phyloP scores from a whole-genome alignment of 1,139 yeast species.

The Suhomyces taliae region DNA sequence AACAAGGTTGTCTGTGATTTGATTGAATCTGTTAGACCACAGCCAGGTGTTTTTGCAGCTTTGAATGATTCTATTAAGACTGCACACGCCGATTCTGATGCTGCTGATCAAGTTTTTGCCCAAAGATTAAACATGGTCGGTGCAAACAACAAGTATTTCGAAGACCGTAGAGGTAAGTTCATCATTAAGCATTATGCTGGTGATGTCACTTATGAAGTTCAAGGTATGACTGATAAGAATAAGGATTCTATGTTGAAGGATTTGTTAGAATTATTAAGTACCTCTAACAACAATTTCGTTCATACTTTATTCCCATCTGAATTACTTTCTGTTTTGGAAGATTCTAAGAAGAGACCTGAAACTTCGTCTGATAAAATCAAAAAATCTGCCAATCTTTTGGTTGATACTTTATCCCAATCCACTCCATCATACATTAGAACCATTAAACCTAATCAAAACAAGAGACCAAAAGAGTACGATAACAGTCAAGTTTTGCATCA shows the following conservation, averaged over 20 bases:
- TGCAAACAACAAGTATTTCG: conserved; percentile 81
- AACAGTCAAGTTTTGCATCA: conserved; percentile 91
- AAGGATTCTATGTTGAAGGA: conserved; percentile 93
- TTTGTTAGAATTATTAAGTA: conserved; percentile 71
- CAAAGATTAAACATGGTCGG: conserved; percentile 86
- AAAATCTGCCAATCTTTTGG: conserved; percentile 85
- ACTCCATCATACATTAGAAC: conserved; percentile 97
- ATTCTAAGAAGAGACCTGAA: conserved; percentile 83
- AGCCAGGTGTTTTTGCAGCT: conserved; percentile 94
- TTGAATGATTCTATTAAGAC: conserved; percentile 97
- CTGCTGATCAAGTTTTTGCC: conserved; percentile 96
- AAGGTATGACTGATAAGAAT: conserved; percentile 94
- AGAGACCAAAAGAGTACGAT: conserved; percentile 88
- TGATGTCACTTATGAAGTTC: conserved; percentile 90
- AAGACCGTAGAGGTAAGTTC: conserved; percentile 83
- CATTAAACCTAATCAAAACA: conserved; percentile 94
- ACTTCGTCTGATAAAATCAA: conserved; percentile 98
- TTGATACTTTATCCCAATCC: conserved; percentile 83
- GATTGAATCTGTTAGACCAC: conserved; percentile 89
- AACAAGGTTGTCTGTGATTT: conserved; percentile 96
- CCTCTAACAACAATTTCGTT: conserved; percentile 71
- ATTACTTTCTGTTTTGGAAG: conserved; percentile 57
- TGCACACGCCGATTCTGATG: conserved; percentile 96
- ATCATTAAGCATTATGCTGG: conserved; percentile 97
- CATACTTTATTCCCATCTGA: conserved; percentile 71